Base-by-base conservation (phyloP, 768 basidiomycete species). In the Leccinum imitatum region DNA sequence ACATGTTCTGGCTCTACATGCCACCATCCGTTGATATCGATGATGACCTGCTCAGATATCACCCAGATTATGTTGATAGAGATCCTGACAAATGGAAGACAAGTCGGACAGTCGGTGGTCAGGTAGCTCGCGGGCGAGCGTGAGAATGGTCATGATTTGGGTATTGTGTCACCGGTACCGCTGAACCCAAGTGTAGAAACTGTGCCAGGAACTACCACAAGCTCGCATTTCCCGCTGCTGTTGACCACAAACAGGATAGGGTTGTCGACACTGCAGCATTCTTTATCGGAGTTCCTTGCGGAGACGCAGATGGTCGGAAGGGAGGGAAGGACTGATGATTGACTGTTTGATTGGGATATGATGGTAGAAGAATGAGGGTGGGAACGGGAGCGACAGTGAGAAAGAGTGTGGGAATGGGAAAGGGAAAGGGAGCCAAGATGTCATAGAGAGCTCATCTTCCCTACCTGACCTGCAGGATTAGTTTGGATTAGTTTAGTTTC, bases 21-120 rank as follows among this genome's bases (percentile, higher is more conserved):
- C 53, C 67, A 8, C 35, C 59, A 39, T 48, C 71, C 30, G 25
- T 50, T 7, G 58, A 58, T 21, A 51, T 63, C 44, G 67, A 65
- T 50, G 67, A 73, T 21, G 17, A 59, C 48, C 19, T 62, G 1
- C 44, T 50, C 52, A 59, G 72, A 54, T 60, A 72, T 59, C 59
- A 56, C 14, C 37, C 56, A 2, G 15, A 41, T 3, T 48, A 50
- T 10, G 30, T 21, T 7, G 58, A 65, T 37, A 31, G 50, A 19
- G 59, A 65, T 33, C 21, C n/a, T 6, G 25, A 25, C 25, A 25
- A 25, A 62, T 30, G 8, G 69, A 71, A 47, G 70, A 71, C 17
- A 68, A 70, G 35, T 56, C 55, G 11, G 69, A 71, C 3, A 59
- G 53, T 50, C 69, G 60, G 33, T 71, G 69, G 69, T 60, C 61